Conservation (phyloP, 1,284 basidiomycete species). For the Rhodotorula glutinis region DNA sequence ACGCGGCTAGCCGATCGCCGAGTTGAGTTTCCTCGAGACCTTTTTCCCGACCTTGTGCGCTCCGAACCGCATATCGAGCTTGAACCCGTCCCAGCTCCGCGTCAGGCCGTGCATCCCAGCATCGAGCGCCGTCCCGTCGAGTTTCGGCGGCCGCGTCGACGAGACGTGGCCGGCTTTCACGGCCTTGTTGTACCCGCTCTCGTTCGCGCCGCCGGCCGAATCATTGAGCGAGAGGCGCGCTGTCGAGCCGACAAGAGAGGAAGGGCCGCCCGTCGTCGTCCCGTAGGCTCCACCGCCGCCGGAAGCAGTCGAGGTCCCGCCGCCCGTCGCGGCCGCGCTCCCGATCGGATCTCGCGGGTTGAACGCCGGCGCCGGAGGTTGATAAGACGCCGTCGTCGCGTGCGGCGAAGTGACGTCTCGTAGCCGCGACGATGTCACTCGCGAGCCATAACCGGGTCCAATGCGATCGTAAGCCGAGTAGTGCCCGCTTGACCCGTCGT, state of each 20-base stretch:
- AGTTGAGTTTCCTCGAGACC: slow-evolving; percentile 22
- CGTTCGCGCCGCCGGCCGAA: slow-evolving; percentile 3
- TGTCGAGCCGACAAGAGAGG: slow-evolving; percentile 26
- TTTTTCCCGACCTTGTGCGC: slow-evolving; percentile 34
- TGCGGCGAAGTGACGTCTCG: slow-evolving; percentile 2
- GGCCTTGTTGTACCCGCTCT: slow-evolving; percentile 37
- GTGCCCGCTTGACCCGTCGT: slow-evolving; percentile 10
- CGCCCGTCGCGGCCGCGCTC: not conserved
- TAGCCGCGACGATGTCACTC: slow-evolving; percentile 5
- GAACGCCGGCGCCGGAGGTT: slow-evolving; percentile 37
- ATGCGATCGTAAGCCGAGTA: slow-evolving; percentile 4
- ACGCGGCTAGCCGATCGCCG: not conserved
- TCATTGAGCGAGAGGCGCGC: slow-evolving; percentile 21
- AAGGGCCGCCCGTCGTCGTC: not conserved
- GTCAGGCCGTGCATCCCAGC: slow-evolving; percentile 40
- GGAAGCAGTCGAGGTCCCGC: slow-evolving; percentile 4
- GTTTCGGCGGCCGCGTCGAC: slow-evolving; percentile 18
- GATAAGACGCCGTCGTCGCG: slow-evolving; percentile 36
- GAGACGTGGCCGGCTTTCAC: slow-evolving; percentile 13
- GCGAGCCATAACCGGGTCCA: slow-evolving; percentile 15
- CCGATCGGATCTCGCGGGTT: slow-evolving; percentile 5
- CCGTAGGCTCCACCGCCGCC: slow-evolving; percentile 9
- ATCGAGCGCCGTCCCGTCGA: slow-evolving; percentile 33
- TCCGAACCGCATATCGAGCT: slow-evolving; percentile 35
- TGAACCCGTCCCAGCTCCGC: slow-evolving; percentile 38